Evolutionary conservation across 140 eudicot genomes (phyloP), one percentile per base, ranked within the genome.

Genomic region (Oenanthe javanica): DNA sequence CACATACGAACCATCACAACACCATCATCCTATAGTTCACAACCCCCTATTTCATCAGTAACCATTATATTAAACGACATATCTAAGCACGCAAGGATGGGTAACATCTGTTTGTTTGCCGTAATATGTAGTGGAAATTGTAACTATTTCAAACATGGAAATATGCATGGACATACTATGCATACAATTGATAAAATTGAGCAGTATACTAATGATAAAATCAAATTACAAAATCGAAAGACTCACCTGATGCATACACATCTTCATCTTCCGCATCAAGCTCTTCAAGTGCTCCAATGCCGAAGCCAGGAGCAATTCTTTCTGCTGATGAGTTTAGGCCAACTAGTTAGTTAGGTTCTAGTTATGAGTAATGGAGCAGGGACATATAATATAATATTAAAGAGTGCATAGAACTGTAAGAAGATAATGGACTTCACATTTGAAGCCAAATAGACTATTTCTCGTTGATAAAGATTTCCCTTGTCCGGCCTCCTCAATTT

Each of bases 211-310:
- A 76, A 3, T 66, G 10, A 23, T n/a, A 79, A 38, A 59, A 66
- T 61, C 38, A 45, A 38, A 50, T 40, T 13, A 27, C 36, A 69
- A 10, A 77, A 36, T 12, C 47, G n/a, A 69, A 38, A 79, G 42
- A 55, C 83, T 61, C 54, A 90, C 94, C 92, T 67, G 92, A 76
- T 5, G 90, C 87, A 69, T 95, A 95, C 4, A 95, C 94, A 87
- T 95, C 99, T 84, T 87, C 97, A 84, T 95, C 99, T 88, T 95
- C 99, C 72, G 83, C 92, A 87, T 90, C 99, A 83, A 90, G 90
- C 82, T 95, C 99, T 88, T 95, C 99, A 79, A 95, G 94, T 61
- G 99, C 99, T 66, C 99, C 99, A 81, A 93, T 90, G 67, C 99
- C 99, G 83, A 95, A 95, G 79, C 99, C 99, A 84, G 97, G 97